Base-by-base conservation (phyloP, 2,329 filamentous ascomycete species). In the Apiospora aurea region DNA sequence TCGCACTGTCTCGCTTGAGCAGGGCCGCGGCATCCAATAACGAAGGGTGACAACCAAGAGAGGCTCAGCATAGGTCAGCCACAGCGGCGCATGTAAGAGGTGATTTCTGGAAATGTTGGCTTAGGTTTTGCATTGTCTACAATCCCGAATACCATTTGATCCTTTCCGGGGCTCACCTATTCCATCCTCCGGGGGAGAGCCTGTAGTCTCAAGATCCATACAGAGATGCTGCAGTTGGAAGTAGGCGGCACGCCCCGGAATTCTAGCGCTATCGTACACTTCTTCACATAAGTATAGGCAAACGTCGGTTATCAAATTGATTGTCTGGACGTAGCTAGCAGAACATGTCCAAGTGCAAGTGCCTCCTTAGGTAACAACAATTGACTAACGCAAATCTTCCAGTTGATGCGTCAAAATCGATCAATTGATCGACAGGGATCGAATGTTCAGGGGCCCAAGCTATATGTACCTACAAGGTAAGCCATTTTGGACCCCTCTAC, bases 401-500 rank as follows among this genome's bases (percentile, higher is more conserved):
- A 16, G 43, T 44, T 16, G 13, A 44, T 16, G 13, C 44, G 18
- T 47, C 44, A 47, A 47, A 38, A 38, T 38, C 7, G 34, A 7
- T 34, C 4, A 21, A 57, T 57, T 57, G 5, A 34, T 38, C 18
- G 53, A 38, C 53, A 61, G 53, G 53, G 53, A n/a, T 61, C 53
- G 13, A 57, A 34, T 14, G 10, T n/a, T 64, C 57, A 64, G 21
- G 57, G 29, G 21, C 57, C 57, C 34, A 41, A 41, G 18, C 53
- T 34, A 34, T 6, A 3, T 43, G 11, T n/a, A 64, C 34, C 34
- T 21, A 8, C 46, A 47, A n/a, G 29, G 34, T 26, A 21, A 41
- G 57, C 29, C 3, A 41, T n/a, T 64, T 18, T 38, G 34, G 34
- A 64, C 57, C 57, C 57, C 57, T 64, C 57, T 41, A 64, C 57